A percentile compares a stretch with the other conserved stretches of the same genome.
Evolutionary conservation across 2,329 filamentous ascomycete genomes (phyloP).

Genomic region (Colletotrichum chrysophilum): DNA sequence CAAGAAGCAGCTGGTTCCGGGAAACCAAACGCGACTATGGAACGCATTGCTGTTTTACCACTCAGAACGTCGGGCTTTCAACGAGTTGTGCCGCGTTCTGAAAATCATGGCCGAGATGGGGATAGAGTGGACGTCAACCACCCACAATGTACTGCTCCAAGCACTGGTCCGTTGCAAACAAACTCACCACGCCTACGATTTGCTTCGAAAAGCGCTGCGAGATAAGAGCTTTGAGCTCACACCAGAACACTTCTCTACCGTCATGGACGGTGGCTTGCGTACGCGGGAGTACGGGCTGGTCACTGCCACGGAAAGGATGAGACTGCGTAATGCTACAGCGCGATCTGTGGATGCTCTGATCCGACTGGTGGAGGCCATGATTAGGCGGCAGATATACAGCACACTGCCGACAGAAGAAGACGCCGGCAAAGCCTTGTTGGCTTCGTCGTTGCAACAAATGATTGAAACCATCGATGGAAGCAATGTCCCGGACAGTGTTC

Average conservation of each 20-base stretch:
- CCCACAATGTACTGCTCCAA: conserved; percentile 54
- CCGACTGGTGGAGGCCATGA: conserved; percentile 46
- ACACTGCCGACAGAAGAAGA: background rate
- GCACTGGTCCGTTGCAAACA: conserved; percentile 55
- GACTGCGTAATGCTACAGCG: conserved; percentile 46
- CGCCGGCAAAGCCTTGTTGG: conserved; percentile 29
- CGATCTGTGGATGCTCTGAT: conserved; percentile 49
- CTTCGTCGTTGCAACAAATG: conserved; percentile 31
- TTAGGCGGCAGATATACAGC: conserved; percentile 23
- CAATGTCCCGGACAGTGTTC: background rate
- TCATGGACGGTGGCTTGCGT: conserved; percentile 57
- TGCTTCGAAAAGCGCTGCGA: conserved; percentile 49
- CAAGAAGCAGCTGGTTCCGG: conserved; percentile 54
- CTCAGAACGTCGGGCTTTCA: conserved; percentile 63
- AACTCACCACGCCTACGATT: conserved; percentile 52
- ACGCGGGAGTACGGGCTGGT: conserved; percentile 48
- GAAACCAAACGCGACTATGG: conserved; percentile 70
- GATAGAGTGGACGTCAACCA: conserved; percentile 54
- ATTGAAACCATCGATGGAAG: conserved; percentile 8
- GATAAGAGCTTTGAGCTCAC: conserved; percentile 51
- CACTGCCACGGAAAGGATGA: conserved; percentile 44
- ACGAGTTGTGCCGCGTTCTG: conserved; percentile 53
- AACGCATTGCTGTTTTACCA: conserved; percentile 77
- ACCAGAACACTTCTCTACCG: conserved; percentile 54
- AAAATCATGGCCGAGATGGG: conserved; percentile 51